Percentiles rank a stretch among this genome's conserved stretches.
Conservation (phyloP, 768 basidiomycete species). For the Plicaturopsis crispa region DNA sequence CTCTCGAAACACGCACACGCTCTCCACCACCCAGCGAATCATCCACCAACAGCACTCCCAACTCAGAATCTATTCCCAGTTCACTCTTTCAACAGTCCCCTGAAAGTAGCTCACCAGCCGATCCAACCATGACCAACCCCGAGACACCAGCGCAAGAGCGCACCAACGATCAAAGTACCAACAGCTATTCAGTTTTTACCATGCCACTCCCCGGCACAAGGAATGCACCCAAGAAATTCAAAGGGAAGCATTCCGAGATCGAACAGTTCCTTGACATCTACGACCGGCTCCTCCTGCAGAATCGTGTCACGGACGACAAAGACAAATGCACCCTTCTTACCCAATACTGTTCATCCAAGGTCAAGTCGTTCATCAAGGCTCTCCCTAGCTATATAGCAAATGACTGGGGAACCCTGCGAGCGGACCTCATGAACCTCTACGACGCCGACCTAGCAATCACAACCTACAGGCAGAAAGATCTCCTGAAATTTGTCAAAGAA, state of each 20-base stretch:
- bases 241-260: conserved; percentile 12
- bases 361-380: conserved; percentile 9
- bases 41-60: too few relatives aligned
- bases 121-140: too few relatives aligned
- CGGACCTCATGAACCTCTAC: conserved; percentile 5
- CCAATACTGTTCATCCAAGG: conserved; percentile 10
- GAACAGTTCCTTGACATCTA: conserved; percentile 9
- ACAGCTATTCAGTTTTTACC: conserved; percentile 1
- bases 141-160: too few relatives aligned
- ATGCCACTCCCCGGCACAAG: conserved; percentile 11
- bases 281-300: conserved; percentile 6
- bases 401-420: conserved; percentile 6
- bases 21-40: too few relatives aligned
- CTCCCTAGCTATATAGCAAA: neutral
- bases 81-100: too few relatives aligned
- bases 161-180: too few relatives aligned
- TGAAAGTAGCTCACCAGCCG: too few relatives aligned
- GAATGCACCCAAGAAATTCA: conserved; percentile 12
- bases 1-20: too few relatives aligned
- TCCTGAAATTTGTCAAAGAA: too few relatives aligned
- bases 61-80: too few relatives aligned
- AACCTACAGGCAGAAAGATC: too few relatives aligned
- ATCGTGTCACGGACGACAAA: conserved; percentile 4
- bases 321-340: conserved; percentile 4
- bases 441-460: too few relatives aligned